Evolutionary conservation across 1,139 yeast species (phyloP).

Genomic region (Saccharomyces hybrid): DNA sequence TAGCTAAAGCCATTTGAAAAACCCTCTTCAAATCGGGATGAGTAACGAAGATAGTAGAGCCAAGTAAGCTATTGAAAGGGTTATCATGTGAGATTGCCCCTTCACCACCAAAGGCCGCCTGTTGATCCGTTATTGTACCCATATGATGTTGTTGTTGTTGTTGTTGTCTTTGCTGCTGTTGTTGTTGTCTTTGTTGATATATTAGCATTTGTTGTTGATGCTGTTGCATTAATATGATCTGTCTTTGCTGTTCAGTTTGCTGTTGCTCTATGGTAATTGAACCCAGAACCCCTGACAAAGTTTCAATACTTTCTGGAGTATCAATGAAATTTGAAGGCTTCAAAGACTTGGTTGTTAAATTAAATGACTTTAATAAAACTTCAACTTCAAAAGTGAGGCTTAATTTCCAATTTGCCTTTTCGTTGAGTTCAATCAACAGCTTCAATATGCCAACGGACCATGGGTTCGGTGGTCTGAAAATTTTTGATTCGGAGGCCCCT

Average conservation of each 20-base stretch:
- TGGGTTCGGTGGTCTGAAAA: conserved; percentile 84
- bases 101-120: conserved; percentile 12
- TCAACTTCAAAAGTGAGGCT: conserved; percentile 91
- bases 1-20: conserved; percentile 75
- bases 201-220: conserved; percentile 31
- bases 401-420: conserved; percentile 72
- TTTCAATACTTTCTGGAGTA: conserved; percentile 36
- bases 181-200: conserved; percentile 30
- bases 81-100: conserved; percentile 22
- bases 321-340: conserved; percentile 60
- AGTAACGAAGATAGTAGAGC: conserved; percentile 65
- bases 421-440: conserved; percentile 74
- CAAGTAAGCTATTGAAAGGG: conserved; percentile 45
- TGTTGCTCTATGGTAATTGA: conserved; percentile 29
- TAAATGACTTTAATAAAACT: conserved; percentile 71
- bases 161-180: conserved; percentile 9
- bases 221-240: conserved; percentile 32
- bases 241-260: conserved; percentile 32
- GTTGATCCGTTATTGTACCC: conserved; percentile 6
- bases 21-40: conserved; percentile 73
- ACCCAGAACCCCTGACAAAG: conserved; percentile 35
- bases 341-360: conserved; percentile 50
- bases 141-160: conserved; percentile 5
- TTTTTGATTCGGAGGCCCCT: conserved; percentile 60
- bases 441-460: conserved; percentile 80